A percentile compares a stretch with the other conserved stretches of the same genome.
Conservation (phyloP, 176 grass and related monocot species). For the Triticum timopheevii region DNA sequence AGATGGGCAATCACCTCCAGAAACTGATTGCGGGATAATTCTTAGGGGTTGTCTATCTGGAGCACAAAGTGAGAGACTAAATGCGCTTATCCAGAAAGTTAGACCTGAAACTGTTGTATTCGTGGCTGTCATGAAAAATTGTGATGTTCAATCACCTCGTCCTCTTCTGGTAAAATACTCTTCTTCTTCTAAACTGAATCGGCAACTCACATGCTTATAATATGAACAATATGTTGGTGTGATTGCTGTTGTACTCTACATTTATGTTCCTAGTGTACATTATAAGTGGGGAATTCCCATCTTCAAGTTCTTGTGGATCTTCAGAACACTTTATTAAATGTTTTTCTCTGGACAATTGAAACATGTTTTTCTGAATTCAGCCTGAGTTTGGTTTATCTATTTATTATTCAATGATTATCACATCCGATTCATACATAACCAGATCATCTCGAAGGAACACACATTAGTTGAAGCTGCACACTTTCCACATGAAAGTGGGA, state of each 20-base stretch:
- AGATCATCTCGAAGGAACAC: neutral
- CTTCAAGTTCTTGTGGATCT: no score
- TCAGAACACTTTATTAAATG: no score
- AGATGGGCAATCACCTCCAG: neutral
- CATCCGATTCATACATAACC: neutral
- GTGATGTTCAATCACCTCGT: neutral
- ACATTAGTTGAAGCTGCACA: neutral
- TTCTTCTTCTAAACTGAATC: neutral
- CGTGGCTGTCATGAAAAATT: neutral
- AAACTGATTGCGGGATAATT: neutral
- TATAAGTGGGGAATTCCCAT: no score
- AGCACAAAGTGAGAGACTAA: neutral
- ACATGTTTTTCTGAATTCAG: no score
- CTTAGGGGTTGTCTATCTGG: neutral
- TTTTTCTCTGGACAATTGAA: no score
- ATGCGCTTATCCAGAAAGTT: neutral
- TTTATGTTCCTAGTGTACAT: neutral
- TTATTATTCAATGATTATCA: neutral
- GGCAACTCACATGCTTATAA: neutral
- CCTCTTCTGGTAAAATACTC: conserved; percentile 17
- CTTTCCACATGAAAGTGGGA: neutral
- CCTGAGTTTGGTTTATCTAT: neutral
- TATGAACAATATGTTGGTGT: neutral
- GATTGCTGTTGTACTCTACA: neutral
- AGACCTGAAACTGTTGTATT: neutral